These are phyloP conservation scores for Niveomyces coronatus DNA, from an alignment of 2,329 filamentous ascomycete species.

Conservation along the genomic window DNA sequence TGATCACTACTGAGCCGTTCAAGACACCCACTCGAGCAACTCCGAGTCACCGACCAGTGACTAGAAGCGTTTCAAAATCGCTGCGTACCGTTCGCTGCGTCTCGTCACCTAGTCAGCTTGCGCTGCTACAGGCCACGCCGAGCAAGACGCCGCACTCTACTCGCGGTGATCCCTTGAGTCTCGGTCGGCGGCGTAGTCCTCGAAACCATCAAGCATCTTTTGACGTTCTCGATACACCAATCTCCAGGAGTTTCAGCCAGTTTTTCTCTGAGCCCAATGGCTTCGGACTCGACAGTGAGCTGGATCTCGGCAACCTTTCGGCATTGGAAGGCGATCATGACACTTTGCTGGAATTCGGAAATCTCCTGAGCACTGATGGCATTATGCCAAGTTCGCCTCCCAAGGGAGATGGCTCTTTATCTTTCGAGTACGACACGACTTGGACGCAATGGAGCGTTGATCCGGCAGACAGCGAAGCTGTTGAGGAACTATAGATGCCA, in stretches of 20 bases:
- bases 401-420: constrained; percentile 15
- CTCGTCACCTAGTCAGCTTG: constrained; percentile 33
- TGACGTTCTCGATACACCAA: constrained; percentile 41
- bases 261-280: constrained; percentile 48
- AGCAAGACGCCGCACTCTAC: constrained; percentile 30
- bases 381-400: constrained; percentile 40
- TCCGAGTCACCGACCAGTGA: constrained; percentile 50
- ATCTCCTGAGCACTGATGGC: constrained; percentile 36
- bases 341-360: constrained; percentile 35
- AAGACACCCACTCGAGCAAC: constrained; percentile 56
- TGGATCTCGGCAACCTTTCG: constrained; percentile 33
- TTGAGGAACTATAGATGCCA: constrained; percentile 1
- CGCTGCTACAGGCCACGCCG: constrained; percentile 38
- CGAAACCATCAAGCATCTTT: constrained; percentile 28
- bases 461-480: not conserved
- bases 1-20: constrained; percentile 34
- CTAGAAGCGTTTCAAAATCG: constrained; percentile 48
- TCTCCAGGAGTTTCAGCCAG: constrained; percentile 53
- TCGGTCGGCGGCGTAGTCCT: constrained; percentile 33
- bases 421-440: constrained; percentile 20
- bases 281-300: constrained; percentile 32
- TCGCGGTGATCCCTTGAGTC: constrained; percentile 19
- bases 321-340: constrained; percentile 27
- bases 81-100: constrained; percentile 36
- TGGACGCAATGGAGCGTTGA: constrained; percentile 10